These are phyloP conservation scores for Lipomyces kockii DNA, from an alignment of 805 yeast species.

Conservation along the genomic window DNA sequence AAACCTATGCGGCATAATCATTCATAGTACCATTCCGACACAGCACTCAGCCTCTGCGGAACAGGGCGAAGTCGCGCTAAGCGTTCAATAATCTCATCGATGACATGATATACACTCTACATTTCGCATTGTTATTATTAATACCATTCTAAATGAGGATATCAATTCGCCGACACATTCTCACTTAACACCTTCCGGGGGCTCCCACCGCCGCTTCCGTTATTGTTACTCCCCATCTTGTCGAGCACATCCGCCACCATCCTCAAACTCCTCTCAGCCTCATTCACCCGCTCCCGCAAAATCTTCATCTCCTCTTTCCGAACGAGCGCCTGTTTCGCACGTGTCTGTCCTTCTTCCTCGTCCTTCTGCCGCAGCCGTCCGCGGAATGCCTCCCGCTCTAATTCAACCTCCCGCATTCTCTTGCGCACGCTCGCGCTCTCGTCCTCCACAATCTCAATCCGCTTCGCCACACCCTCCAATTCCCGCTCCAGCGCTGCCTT, in stretches of 20 bases:
- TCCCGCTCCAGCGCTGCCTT: constrained; percentile 42
- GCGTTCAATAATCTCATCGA: no score
- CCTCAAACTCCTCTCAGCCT: constrained; percentile 10
- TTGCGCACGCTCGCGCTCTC: constrained; percentile 39
- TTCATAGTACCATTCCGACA: no score
- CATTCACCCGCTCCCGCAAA: constrained; percentile 40
- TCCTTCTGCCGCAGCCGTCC: constrained; percentile 38
- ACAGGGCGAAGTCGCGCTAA: no score
- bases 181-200: constrained; percentile 3
- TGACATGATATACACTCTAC: no score
- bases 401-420: constrained; percentile 40
- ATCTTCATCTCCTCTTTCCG: constrained; percentile 37
- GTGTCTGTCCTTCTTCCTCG: constrained; percentile 18
- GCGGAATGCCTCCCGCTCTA: constrained; percentile 40
- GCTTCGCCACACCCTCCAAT: constrained; percentile 44
- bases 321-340: background rate
- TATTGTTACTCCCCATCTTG: background rate
- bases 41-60: no score
- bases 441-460: constrained; percentile 40
- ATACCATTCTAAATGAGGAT: no score
- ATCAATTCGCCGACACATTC: background rate
- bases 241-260: constrained; percentile 3
- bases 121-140: background rate
- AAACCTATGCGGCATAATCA: no score
- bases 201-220: background rate